Evolutionary conservation across 176 grass and related monocot genomes (phyloP), one percentile per base, ranked within the genome.

Genomic region (Poa pratensis): DNA sequence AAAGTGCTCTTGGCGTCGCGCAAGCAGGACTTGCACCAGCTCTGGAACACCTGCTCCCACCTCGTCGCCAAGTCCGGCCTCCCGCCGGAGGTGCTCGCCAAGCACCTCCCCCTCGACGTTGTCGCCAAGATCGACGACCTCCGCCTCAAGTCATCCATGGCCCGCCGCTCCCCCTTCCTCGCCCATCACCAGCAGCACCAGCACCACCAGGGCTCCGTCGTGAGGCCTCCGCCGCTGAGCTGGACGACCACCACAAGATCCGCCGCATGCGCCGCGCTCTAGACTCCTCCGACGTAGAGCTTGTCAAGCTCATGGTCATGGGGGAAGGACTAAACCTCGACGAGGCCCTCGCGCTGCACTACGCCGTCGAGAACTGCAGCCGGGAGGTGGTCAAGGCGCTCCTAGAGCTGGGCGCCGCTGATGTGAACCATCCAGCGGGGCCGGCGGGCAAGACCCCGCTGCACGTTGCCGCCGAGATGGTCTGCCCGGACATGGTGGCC

Each of bases 281-380:
- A 5, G 97, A 99, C 58, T 99, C 97, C 0, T 99, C 97, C 2
- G 97, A 99, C 87, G 97, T 99, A 0, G 97, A 99, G 84, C 97
- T 99, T 26, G 97, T 99, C 9, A 99, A 99, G 88, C 88, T 99
- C 43, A 99, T 99, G 97, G 97, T 99, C 53, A 99, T 99, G 97
- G 94, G 97, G 5, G 97, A 99, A 60, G 97, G 97, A 9, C 94
- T 99, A 72, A 99, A 99, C 79, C 92, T 99, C 15, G 94, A 99
- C 84, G 97, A 99, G 68, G 94, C 97, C 0, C 92, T 99, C 14
- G 97, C 97, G 5, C 94, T 99, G 61, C 97, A 99, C 89, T 99
- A 99, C 80, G 92, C 97, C 12, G 97, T 99, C 3, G 94, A 96
- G 88, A 94, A 96, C 88, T 99, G 97, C 79, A 99, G 93, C 88